phyloP scores from a whole-genome alignment of 176 grass and related monocot genomes.

The Poa pratensis region DNA sequence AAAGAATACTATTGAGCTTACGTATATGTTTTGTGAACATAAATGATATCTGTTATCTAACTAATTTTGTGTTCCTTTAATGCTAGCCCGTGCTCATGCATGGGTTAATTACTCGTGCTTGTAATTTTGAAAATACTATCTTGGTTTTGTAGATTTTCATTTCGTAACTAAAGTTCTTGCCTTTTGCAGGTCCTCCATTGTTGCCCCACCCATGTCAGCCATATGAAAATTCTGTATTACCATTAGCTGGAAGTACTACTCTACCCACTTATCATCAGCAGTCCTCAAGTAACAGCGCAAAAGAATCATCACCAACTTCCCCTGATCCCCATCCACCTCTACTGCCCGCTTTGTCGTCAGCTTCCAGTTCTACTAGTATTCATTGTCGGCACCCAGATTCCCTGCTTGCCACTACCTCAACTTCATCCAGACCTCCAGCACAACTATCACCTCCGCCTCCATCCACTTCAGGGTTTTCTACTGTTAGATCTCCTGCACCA shows the following conservation, averaged over 20 bases:
- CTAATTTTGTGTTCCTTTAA: background rate
- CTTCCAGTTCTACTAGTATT: conserved; percentile 32
- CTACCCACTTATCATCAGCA: conserved; percentile 31
- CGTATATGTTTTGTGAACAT: background rate
- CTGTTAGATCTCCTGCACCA: conserved; percentile 42
- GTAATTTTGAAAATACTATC: conserved; percentile 12
- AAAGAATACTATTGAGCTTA: background rate
- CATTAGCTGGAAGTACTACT: conserved; percentile 39
- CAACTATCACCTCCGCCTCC: conserved; percentile 40
- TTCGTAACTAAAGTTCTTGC: conserved; percentile 44
- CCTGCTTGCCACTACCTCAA: conserved; percentile 24
- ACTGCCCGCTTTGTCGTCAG: background rate
- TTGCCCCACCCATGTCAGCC: conserved; percentile 32
- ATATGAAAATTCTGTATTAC: conserved; percentile 19
- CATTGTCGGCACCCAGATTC: conserved; percentile 43
- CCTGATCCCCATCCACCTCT: conserved; percentile 15
- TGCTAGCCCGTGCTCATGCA: background rate
- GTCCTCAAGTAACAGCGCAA: conserved; percentile 20
- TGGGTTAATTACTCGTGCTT: background rate
- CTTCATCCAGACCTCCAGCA: conserved; percentile 28
- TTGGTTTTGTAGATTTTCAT: conserved; percentile 8
- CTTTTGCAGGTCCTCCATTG: conserved; percentile 29
- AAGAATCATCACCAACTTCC: conserved; percentile 39
- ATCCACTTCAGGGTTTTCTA: conserved; percentile 28
- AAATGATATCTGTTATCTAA: background rate